A percentile compares a stretch with the other conserved stretches of the same genome.
Conservation (phyloP, 192 early-diverging fungal species). For the Irineochytrium annulatum region DNA sequence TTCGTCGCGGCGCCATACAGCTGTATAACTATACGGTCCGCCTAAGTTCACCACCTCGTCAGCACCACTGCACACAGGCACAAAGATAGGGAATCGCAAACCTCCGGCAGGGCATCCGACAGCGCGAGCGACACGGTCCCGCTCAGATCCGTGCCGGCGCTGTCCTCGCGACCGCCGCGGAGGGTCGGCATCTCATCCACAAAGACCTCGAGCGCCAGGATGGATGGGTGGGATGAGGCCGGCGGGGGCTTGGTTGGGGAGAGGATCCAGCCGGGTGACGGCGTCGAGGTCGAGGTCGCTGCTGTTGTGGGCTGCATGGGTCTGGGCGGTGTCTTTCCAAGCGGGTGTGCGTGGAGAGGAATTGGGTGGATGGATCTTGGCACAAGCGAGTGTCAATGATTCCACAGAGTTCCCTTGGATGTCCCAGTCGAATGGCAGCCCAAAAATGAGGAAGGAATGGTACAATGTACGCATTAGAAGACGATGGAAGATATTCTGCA, state of each 20-base stretch:
- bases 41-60: too few relatives aligned
- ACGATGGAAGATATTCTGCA: too few relatives aligned
- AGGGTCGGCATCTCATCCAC: slow-evolving; percentile 9
- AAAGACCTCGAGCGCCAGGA: slow-evolving; percentile 4
- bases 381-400: too few relatives aligned
- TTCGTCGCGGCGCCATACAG: neutral
- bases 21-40: neutral
- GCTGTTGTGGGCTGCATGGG: too few relatives aligned
- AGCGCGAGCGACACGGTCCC: slow-evolving; percentile 18
- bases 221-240: neutral
- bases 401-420: too few relatives aligned
- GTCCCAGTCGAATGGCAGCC: too few relatives aligned
- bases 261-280: neutral
- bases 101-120: neutral
- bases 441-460: too few relatives aligned
- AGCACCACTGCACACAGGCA: neutral
- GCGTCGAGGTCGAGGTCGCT: too few relatives aligned
- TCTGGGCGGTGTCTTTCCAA: too few relatives aligned
- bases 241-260: neutral
- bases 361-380: too few relatives aligned
- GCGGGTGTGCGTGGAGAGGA: too few relatives aligned
- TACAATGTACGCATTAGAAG: too few relatives aligned
- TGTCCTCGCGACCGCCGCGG: slow-evolving; percentile 6
- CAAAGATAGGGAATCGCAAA: neutral
- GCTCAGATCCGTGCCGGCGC: slow-evolving; percentile 14